Evolutionary conservation across 345 rosid genomes (phyloP), one percentile per base, ranked within the genome.

Genomic region (Durio zibethinus): DNA sequence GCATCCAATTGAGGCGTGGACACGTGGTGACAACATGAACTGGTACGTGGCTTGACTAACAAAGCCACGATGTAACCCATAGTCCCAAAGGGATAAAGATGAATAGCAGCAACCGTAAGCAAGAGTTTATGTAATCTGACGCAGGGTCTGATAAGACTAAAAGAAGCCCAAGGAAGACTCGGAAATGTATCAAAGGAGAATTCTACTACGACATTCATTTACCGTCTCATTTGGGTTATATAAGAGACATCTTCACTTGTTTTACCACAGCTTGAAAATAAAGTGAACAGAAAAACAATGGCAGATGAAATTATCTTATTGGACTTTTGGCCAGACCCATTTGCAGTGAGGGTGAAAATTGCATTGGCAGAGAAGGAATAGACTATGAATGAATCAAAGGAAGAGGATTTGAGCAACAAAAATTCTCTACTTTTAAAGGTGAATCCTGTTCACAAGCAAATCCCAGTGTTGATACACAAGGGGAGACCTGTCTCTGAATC

Each of bases 361-460:
- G 66, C 66, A 31, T 16, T 62, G 40, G 42, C 66, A 31, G 40
- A 62, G 66, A 62, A 31, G 66, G 66, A 15, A 14, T 62, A 14
- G 66, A 62, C 2, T 62, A 31, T 62, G 66, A n/a, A n/a, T n/a
- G n/a, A 62, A 31, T 33, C 66, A 15, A 62, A 15, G 42, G 66
- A 31, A 62, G 66, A 62, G 42, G 66, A 62, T 62, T 31, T 62
- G 42, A 62, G 66, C 66, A 62, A 62, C 66, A 62, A 62, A 16
- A 62, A 42, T 29, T 1, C 4, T 31, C 66, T 62, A 31, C 66
- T 62, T 18, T 6, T 62, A 4, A 62, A 62, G 40, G 33, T 62
- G 66, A 62, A 62, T 7, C 66, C 66, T 14, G 42, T 62, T 62
- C n/a, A 62, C 66, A 62, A 62, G 66, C 42, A 62, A 62, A 6